phyloP scores from a whole-genome alignment of 2,329 filamentous ascomycete species.

The Diaporthe eres region DNA sequence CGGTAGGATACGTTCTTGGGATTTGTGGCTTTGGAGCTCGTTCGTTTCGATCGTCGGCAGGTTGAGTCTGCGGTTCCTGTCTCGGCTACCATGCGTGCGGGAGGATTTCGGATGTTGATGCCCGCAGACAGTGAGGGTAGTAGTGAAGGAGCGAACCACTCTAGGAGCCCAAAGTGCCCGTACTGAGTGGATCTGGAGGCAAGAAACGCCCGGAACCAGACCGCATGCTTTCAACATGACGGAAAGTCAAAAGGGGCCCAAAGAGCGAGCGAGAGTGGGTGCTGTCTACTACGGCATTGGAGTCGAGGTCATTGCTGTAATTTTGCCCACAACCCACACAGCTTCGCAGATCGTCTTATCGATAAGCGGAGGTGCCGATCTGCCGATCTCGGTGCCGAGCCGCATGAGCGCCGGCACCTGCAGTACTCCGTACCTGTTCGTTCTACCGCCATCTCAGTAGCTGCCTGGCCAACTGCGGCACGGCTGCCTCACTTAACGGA shows the following conservation, averaged over 20 bases:
- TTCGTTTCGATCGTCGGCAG: background rate
- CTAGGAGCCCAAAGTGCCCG: background rate
- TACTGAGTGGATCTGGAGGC: background rate
- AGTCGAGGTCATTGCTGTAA: background rate
- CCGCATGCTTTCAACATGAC: background rate
- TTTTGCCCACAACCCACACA: background rate
- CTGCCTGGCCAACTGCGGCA: no score
- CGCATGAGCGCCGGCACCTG: no score
- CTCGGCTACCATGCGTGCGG: background rate
- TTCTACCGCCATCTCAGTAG: no score
- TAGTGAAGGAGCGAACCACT: background rate
- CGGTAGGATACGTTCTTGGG: background rate
- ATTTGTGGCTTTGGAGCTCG: background rate
- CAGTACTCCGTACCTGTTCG: no score
- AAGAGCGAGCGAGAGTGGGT: background rate
- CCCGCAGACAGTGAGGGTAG: background rate
- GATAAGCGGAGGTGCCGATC: background rate
- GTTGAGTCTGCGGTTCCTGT: background rate
- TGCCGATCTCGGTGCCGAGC: background rate
- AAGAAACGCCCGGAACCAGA: no score
- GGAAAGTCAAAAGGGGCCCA: background rate
- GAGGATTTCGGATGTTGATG: background rate
- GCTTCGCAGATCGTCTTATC: background rate
- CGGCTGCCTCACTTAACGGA: no score
- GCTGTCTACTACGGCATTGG: background rate